Evolutionary conservation across 1,284 basidiomycete species (phyloP).

Genomic region (Takashimella koratensis): DNA sequence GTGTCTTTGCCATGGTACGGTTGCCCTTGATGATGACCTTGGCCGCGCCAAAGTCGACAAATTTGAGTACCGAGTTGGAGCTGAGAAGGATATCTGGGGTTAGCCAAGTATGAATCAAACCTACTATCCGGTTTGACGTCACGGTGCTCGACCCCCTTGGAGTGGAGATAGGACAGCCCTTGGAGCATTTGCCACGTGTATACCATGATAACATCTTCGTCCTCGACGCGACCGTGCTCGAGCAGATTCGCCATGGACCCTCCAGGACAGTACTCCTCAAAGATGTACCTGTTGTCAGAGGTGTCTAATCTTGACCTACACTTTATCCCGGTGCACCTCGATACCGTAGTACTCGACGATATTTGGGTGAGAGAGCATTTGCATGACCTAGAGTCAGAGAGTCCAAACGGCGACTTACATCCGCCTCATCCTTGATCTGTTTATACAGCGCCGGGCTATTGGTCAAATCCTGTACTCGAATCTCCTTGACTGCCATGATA

Average conservation of each 20-base stretch:
- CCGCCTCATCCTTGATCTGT: conserved; percentile 95
- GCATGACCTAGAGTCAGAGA: conserved; percentile 62
- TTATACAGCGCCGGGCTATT: conserved; percentile 78
- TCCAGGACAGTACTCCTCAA: conserved; percentile 97
- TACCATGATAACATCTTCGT: conserved; percentile 91
- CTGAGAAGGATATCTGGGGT: conserved; percentile 86
- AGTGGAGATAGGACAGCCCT: conserved; percentile 92
- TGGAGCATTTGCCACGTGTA: conserved; percentile 98
- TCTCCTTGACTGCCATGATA: conserved; percentile 99
- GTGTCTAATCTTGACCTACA: conserved; percentile 39
- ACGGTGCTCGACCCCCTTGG: conserved; percentile 86
- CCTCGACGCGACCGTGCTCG: conserved; percentile 93
- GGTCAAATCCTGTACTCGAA: conserved; percentile 91
- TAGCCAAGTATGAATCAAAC: conserved; percentile 45
- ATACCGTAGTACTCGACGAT: conserved; percentile 99
- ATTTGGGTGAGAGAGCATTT: conserved; percentile 96
- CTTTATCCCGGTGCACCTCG: conserved; percentile 94
- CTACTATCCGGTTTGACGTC: conserved; percentile 98
- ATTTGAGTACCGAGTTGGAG: conserved; percentile 84
- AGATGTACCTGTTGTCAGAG: conserved; percentile 64
- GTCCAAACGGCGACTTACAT: conserved; percentile 46
- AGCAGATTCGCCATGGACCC: conserved; percentile 86
- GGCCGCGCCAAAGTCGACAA: conserved; percentile 97
- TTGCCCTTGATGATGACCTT: conserved; percentile 95
- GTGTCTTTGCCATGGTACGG: conserved; percentile 71